Base-by-base conservation (phyloP, 345 rosid genomes). In the Erodium maritimum region DNA sequence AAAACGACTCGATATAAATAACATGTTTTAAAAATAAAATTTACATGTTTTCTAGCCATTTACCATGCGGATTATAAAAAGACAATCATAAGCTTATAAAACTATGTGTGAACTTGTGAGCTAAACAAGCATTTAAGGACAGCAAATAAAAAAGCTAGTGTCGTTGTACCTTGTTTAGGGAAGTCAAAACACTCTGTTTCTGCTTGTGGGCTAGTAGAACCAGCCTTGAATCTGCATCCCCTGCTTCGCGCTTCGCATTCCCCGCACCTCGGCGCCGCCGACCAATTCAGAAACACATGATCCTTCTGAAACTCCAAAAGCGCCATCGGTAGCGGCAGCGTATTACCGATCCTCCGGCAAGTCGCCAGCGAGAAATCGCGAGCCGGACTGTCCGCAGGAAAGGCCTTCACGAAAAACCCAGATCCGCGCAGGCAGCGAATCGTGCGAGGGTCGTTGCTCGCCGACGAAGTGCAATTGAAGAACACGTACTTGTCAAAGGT, bases 401-500 rank as follows among this genome's bases (percentile, higher is more conserved):
- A 42, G 14, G 48, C 48, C 48, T 42, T 42, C 48, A 42, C 48
- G 17, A 42, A 42, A 12, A 42, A 42, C 48, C 48, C 48, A 10
- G 48, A 42, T 42, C 17, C 25, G 25, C 25, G 0, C 22, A 4
- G 16, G 17, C n/a, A 10, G 2, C 25, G 24, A 21, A 20, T 20
- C 25, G 3, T 9, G 18, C 17, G 29, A 1, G 48, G 48, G 17
- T 54, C 56, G 20, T 54, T 23, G 17, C 56, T 54, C 16, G 17
- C 56, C 20, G 17, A 16, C 12, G 56, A 6, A 20, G 63, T 52
- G 23, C 63, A 65, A 23, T 21, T 58, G 63, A 65, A 65, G 20
- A 65, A 24, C 8, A 58, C 52, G 33, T 21, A 54, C 13, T 21
- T 54, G 17, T 17, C 14, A 16, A 8, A 55, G 21, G 56, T 0